A percentile compares a stretch with the other conserved stretches of the same genome.
Conservation (phyloP, 148 eudicot species). For the Rhododendron williamsianum region DNA sequence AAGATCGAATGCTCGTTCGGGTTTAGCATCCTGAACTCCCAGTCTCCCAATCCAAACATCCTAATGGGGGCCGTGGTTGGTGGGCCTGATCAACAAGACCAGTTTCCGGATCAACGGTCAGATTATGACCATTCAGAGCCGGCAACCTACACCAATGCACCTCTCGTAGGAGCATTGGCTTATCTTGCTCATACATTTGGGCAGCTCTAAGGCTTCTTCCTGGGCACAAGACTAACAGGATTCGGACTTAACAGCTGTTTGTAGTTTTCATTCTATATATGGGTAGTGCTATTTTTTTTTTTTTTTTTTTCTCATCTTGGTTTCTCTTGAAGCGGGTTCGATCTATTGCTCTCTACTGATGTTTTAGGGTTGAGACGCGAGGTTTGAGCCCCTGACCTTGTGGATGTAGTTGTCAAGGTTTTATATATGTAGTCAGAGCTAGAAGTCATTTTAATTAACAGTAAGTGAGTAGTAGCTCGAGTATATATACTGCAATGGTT, state of each 20-base stretch:
- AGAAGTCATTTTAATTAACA: not conserved
- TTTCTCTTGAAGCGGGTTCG: not conserved
- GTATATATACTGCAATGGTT: not conserved
- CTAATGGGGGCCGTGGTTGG: conserved; percentile 74
- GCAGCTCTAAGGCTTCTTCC: conserved; percentile 39
- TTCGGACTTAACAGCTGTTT: not conserved
- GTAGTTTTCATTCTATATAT: not conserved
- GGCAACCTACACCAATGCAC: conserved; percentile 71
- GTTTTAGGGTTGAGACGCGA: conserved; percentile 4
- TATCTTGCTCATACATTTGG: conserved; percentile 84
- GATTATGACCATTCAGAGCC: conserved; percentile 84
- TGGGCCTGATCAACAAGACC: conserved; percentile 63
- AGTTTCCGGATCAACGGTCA: conserved; percentile 57
- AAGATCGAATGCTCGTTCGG: conserved; percentile 70
- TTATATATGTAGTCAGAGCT: not conserved
- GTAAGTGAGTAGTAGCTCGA: not conserved
- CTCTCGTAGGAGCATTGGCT: conserved; percentile 74
- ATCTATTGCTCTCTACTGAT: not conserved
- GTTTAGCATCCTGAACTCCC: conserved; percentile 48
- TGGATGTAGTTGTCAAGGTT: not conserved
- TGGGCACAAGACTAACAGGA: not conserved
- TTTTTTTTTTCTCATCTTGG: not conserved
- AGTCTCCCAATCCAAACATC: conserved; percentile 66
- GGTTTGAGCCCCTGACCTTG: conserved; percentile 34
- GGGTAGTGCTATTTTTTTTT: not conserved